phyloP scores from a whole-genome alignment of 2,329 filamentous ascomycete genomes.

The Paecilomyces dactylethromorphus region DNA sequence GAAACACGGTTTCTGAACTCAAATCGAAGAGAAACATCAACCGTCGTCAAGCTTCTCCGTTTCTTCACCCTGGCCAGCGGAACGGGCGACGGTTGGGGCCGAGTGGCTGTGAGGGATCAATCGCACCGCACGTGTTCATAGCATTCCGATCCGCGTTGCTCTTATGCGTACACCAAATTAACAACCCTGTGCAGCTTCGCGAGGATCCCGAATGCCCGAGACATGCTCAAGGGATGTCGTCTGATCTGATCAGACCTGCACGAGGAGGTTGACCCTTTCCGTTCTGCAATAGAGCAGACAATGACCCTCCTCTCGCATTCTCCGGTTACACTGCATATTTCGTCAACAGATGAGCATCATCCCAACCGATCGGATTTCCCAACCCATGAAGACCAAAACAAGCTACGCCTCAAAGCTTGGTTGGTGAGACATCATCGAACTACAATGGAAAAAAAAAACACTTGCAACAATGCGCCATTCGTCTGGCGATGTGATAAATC shows the following conservation, averaged over 20 bases:
- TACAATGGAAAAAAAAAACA: too few species aligned
- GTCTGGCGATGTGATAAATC: background rate
- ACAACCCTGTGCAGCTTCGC: too few species aligned
- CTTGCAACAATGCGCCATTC: too few species aligned
- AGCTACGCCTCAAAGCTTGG: background rate
- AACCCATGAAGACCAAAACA: background rate
- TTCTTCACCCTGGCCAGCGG: background rate
- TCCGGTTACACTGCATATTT: background rate
- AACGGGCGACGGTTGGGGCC: background rate
- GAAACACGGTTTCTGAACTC: background rate
- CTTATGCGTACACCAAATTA: too few species aligned
- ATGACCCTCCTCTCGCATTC: background rate
- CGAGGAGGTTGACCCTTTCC: background rate
- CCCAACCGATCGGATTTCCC: background rate
- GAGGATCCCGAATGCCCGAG: too few species aligned
- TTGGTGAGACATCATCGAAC: background rate
- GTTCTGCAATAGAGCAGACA: too few species aligned
- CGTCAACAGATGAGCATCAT: background rate
- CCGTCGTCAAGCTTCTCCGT: background rate
- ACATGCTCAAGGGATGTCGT: background rate
- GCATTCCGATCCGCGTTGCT: background rate
- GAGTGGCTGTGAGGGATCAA: background rate
- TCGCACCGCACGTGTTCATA: background rate
- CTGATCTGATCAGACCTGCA: too few species aligned
- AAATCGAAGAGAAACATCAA: background rate